Evolutionary conservation across 75 land plant genomes (phyloP).

Genomic region (Ceratopteris richardii): DNA sequence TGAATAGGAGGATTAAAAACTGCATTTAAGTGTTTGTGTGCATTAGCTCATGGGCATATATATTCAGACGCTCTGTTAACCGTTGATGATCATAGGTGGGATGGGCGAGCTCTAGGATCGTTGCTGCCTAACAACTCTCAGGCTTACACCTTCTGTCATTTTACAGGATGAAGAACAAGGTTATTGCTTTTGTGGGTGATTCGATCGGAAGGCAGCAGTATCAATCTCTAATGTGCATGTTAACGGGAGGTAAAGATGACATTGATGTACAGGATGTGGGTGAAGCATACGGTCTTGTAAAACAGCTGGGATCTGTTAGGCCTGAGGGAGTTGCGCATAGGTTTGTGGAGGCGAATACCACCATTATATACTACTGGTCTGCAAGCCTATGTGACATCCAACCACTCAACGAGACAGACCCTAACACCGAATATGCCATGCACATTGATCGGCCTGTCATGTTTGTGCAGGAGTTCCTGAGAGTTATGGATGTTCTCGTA

Average conservation of each 20-base stretch:
- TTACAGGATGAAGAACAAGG: constrained; percentile 64
- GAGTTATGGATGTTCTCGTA: constrained; percentile 67
- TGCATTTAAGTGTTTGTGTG: too few species aligned
- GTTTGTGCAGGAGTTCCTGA: constrained; percentile 43
- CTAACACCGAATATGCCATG: constrained; percentile 47
- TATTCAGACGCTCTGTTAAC: too few species aligned
- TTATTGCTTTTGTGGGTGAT: constrained; percentile 82
- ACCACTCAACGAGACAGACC: constrained; percentile 31
- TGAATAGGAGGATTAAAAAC: too few species aligned
- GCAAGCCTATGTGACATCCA: constrained; percentile 63
- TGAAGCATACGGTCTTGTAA: constrained; percentile 42
- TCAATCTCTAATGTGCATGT: constrained; percentile 88
- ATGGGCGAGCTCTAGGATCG: too few species aligned
- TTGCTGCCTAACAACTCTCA: too few species aligned
- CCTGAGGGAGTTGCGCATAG: constrained; percentile 71
- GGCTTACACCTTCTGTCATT: too few species aligned
- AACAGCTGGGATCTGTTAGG: constrained; percentile 36
- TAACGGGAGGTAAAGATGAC: constrained; percentile 50
- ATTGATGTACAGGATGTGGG: constrained; percentile 51
- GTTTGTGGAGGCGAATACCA: constrained; percentile 69
- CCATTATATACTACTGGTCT: constrained; percentile 81
- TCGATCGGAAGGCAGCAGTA: constrained; percentile 88
- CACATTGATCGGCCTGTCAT: constrained; percentile 76
- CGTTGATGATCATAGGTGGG: too few species aligned
- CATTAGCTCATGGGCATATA: too few species aligned